Evolutionary conservation across 345 rosid species (phyloP), one percentile per base, ranked within the genome.

Genomic region (Kandelia obovata): DNA sequence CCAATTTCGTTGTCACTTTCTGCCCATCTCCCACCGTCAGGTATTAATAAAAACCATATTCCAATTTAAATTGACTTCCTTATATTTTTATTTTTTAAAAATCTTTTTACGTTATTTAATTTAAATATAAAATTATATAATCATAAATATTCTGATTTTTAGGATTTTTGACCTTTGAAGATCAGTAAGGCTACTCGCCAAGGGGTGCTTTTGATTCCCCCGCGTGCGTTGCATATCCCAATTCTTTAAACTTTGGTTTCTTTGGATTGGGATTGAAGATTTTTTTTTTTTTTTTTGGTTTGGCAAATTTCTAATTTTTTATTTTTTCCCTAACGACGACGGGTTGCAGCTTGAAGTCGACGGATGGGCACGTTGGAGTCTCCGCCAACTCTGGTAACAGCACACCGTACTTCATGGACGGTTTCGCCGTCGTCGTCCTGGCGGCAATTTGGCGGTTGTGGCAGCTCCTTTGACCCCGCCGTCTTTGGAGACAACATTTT

Each of bases 1-100:
- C 90, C 47, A 81, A 83, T 69, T 86, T 84, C 56, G 28, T 74
- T 53, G 75, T 88, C 79, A 83, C 85, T 27, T 83, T 86, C 70
- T 88, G 93, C 71, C 89, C 89, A 20, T 68, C 79, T 32, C 73
- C 80, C 16, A 68, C 72, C 31, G 69, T 84, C 47, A 84, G 85
- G 87, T 82, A 60, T 0, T 27, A 11, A 5, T 7, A 56, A 21
- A 53, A 23, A n/a, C 7, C 9, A 23, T 13, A 55, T 21, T 55
- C 58, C 58, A 55, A 55, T 55, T 13, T 27, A 55, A 55, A 21
- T 55, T 7, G 15, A 10, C 10, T 39, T 39, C 3, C 21, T 25
- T 53, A 6, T n/a, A 11, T 0, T n/a, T n/a, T n/a, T 21, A 9
- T 21, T 21, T 23, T 7, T 10, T 2, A 21, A 21, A 21, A 21